Base-by-base conservation (phyloP, 2,329 filamentous ascomycete genomes). In the Curvularia sp. region DNA sequence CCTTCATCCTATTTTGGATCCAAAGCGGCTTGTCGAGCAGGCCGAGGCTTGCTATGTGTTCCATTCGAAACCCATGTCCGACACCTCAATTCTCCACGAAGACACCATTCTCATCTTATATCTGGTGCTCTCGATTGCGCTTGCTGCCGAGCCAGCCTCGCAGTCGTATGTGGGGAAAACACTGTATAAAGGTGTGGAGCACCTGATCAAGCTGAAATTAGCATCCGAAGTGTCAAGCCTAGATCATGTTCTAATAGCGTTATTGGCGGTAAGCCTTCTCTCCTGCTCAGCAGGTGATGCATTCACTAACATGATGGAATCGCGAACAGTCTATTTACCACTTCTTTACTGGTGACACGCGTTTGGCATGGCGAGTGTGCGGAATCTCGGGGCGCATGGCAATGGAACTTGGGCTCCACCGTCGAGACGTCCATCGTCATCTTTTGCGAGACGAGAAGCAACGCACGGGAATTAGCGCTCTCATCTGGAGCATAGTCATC, bases 11-110 rank as follows among this genome's bases (percentile, higher is more conserved):
- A 44, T 44, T 44, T n/a, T 44, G 13, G 42, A 44, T 28, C 42
- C 42, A 44, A 44, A 44, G 42, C 42, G 42, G 42, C 42, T 44
- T 24, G 42, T 44, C 42, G 42, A 44, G 42, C 42, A 44, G 13
- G 42, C 42, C 12, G 42, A 44, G 42, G 42, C 42, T 12, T 44
- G 42, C 24, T 44, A 44, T 44, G 22, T 44, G 22, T 44, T 44
- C 13, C 42, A 44, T 28, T 44, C 24, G 3, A 44, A 44, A 28
- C 42, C 42, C 42, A 44, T 22, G 5, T 44, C 42, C 7, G 24
- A 44, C 18, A 12, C 12, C 42, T 44, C 42, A 44, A 28, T 44
- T 44, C 42, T 44, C 7, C 42, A 44, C 22, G 42, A 44, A 44
- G 42, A 44, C 24, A 44, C 42, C 13, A 44, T 44, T n/a, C 22